Evolutionary conservation across 768 basidiomycete genomes (phyloP).

Genomic region (Hemileccinum rubropunctum): DNA sequence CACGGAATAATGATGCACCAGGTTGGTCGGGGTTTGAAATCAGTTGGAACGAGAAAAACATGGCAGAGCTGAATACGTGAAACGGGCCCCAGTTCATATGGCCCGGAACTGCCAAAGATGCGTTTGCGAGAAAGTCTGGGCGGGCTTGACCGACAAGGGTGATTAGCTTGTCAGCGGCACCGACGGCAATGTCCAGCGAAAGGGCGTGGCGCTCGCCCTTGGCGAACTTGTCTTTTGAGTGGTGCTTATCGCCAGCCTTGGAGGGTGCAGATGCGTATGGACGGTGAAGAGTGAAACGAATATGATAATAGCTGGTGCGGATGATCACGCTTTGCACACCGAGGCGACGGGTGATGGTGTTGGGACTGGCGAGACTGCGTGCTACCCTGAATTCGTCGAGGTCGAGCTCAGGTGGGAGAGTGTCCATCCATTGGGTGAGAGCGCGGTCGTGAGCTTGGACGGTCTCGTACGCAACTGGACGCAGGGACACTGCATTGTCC

Average conservation of each 20-base stretch:
- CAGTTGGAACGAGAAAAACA: constrained; percentile 91
- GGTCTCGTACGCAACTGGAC: constrained; percentile 74
- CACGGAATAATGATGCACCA: constrained; percentile 72
- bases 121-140: constrained; percentile 70
- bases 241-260: constrained; percentile 25
- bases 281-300: constrained; percentile 81
- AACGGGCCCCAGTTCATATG: constrained; percentile 85
- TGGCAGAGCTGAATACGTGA: constrained; percentile 82
- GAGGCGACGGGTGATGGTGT: constrained; percentile 56
- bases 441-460: constrained; percentile 71
- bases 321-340: constrained; percentile 83
- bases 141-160: constrained; percentile 73
- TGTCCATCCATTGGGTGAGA: constrained; percentile 72
- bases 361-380: constrained; percentile 63
- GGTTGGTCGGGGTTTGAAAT: constrained; percentile 79
- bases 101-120: constrained; percentile 68
- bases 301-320: constrained; percentile 74
- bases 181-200: constrained; percentile 71
- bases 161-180: constrained; percentile 75
- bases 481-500: constrained; percentile 78
- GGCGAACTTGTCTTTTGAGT: constrained; percentile 28
- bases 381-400: constrained; percentile 76
- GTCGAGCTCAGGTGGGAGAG: constrained; percentile 69
- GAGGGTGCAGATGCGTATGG: constrained; percentile 53
- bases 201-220: constrained; percentile 45